Base-by-base conservation (phyloP, 192 early-diverging fungal species). In the Gorgonomyces haynaldii region DNA sequence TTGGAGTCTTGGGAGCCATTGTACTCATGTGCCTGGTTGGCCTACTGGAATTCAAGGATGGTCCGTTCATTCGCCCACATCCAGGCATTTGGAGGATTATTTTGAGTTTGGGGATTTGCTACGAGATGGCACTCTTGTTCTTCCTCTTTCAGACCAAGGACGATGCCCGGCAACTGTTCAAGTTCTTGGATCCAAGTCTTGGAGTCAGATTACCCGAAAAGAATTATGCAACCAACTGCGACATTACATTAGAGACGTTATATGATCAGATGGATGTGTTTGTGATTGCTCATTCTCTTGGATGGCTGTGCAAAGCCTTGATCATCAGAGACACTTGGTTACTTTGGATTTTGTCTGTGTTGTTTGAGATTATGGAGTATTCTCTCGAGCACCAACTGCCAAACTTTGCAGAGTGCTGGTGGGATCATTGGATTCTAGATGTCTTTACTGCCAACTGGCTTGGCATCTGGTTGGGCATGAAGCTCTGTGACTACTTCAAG, bases 321-420 rank as follows among this genome's bases (percentile, higher is more conserved):
- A 86, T 97, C 38, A 62, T 97, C 38, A 83, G 93, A 28, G 91
- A 97, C 64, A 83, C 85, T 60, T 91, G 84, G 51, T 84, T 94
- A 61, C 93, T 90, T 64, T 97, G 93, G 93, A 89, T 97, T 37
- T 57, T 94, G 42, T 91, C 88, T 0, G 60, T 97, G 38, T 79
- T 88, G 61, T 97, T 97, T 66, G 93, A 97, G 64, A 66, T 94
- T 22, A 78, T 88, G 74, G 93, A 97, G 56, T 97, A 97, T 65
- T 86, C 89, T 40, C 70, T 97, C 35, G 74, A 83, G 48, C 91
- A 97, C 65, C 93, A 94, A 59, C 71, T 97, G 57, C 84, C 86
- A 42, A 97, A 97, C 64, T 97, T 97, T 71, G 84, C 86, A 45
- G 93, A 97, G 72, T 97, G 93, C 60, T 97, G 91, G 91, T 97